Evolutionary conservation across 2,329 filamentous ascomycete genomes (phyloP).

Genomic region (Pseudogymnoascus sp.): DNA sequence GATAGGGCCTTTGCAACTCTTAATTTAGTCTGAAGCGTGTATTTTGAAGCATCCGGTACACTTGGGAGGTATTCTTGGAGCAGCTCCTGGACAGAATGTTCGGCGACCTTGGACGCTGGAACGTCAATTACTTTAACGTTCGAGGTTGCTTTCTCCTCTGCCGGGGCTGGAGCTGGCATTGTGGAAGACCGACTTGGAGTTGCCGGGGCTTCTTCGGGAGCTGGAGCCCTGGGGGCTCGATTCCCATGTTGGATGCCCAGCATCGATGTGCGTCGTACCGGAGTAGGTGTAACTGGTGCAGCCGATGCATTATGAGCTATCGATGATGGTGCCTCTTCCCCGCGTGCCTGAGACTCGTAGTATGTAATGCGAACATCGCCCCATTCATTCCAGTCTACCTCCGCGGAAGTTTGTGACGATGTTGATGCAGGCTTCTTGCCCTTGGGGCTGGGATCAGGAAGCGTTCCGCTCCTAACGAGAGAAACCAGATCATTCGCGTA

Average conservation of each 20-base stretch:
- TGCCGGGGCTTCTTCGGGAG: slow-evolving; percentile 31
- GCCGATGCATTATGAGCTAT: slow-evolving; percentile 22
- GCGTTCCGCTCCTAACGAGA: slow-evolving; percentile 52
- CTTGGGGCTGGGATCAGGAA: slow-evolving; percentile 25
- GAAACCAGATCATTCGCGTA: slow-evolving; percentile 79
- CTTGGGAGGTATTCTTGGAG: slow-evolving; percentile 48
- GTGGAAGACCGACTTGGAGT: slow-evolving; percentile 17
- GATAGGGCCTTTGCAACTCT: slow-evolving; percentile 75
- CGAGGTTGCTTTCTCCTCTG: slow-evolving; percentile 21
- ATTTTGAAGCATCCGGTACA: slow-evolving; percentile 64
- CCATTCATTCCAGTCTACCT: slow-evolving; percentile 63
- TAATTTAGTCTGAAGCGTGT: slow-evolving; percentile 77
- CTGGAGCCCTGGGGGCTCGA: slow-evolving; percentile 22
- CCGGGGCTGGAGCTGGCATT: slow-evolving; percentile 10
- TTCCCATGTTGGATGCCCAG: slow-evolving; percentile 24
- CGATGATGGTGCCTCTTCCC: slow-evolving; percentile 21
- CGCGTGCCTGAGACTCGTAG: slow-evolving; percentile 40
- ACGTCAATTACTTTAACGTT: slow-evolving; percentile 34
- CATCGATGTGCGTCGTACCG: slow-evolving; percentile 27
- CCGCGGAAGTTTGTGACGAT: slow-evolving; percentile 13
- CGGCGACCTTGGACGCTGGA: slow-evolving; percentile 44
- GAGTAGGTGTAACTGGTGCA: slow-evolving; percentile 26
- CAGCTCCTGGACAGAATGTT: slow-evolving; percentile 47
- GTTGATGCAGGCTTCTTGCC: slow-evolving; percentile 16
- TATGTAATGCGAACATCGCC: slow-evolving; percentile 73